Conservation (phyloP, 768 basidiomycete genomes). For the Russula sp. region DNA sequence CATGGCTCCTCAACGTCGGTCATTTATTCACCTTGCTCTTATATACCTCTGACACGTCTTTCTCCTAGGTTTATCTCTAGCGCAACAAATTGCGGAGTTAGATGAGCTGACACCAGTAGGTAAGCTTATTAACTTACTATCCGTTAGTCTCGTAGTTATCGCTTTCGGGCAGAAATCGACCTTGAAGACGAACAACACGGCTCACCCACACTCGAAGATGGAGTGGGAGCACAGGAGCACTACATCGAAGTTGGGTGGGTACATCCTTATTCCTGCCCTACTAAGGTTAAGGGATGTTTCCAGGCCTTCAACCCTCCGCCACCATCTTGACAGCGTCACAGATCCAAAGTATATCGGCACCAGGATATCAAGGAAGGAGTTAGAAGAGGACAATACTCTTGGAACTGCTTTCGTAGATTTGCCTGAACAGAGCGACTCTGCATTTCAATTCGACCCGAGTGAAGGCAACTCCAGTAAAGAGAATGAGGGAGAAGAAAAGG, state of each 20-base stretch:
- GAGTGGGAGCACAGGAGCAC: constrained; percentile 51
- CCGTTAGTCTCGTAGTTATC: constrained; percentile 10
- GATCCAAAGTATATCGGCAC: constrained; percentile 78
- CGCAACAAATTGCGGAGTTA: constrained; percentile 77
- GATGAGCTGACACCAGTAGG: constrained; percentile 64
- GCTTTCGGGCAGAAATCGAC: constrained; percentile 32
- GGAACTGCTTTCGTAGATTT: constrained; percentile 27
- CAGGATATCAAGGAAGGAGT: constrained; percentile 51
- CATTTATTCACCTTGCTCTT: background rate
- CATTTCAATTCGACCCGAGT: background rate
- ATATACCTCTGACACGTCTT: background rate
- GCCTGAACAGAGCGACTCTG: constrained; percentile 23
- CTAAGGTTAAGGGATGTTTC: background rate
- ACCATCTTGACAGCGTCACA: constrained; percentile 51
- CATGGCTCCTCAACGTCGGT: constrained; percentile 20
- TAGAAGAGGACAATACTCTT: constrained; percentile 36
- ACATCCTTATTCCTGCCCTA: background rate
- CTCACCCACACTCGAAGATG: constrained; percentile 27
- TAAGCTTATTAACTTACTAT: constrained; percentile 28
- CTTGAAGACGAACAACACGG: constrained; percentile 34
- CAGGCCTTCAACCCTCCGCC: constrained; percentile 67
- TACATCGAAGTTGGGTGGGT: constrained; percentile 81
- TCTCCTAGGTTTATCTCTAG: constrained; percentile 47
- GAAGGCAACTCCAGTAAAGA: constrained; percentile 9
- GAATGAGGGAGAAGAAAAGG: constrained; percentile 22